phyloP scores from a whole-genome alignment of 192 early-diverging fungal genomes.

The Backusella mclennaniae region DNA sequence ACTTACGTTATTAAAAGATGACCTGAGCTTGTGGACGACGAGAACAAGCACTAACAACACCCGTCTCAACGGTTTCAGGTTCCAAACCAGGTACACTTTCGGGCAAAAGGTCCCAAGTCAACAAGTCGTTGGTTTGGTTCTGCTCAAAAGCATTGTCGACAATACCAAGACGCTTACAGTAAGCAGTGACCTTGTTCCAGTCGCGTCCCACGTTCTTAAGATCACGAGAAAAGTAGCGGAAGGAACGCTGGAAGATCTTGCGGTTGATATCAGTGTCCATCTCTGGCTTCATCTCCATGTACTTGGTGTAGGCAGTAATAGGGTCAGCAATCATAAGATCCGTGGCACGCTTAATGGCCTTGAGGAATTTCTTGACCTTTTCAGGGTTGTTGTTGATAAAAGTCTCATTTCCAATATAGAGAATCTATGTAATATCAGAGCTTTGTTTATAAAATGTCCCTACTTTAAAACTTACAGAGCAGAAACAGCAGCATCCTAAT shows the following conservation, averaged over 20 bases:
- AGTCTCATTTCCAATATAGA: slow-evolving; percentile 62
- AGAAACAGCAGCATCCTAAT: slow-evolving; percentile 64
- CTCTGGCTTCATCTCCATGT: slow-evolving; percentile 60
- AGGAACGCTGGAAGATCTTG: slow-evolving; percentile 60
- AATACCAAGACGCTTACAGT: slow-evolving; percentile 57
- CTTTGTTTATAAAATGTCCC: background rate
- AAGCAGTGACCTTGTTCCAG: slow-evolving; percentile 66
- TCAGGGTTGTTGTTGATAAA: slow-evolving; percentile 56
- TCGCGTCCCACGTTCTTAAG: slow-evolving; percentile 60
- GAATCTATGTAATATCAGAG: slow-evolving; percentile 32
- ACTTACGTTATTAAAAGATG: background rate
- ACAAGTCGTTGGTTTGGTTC: slow-evolving; percentile 62
- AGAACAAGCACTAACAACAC: slow-evolving; percentile 23
- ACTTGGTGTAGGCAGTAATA: slow-evolving; percentile 46
- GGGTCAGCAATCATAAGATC: slow-evolving; percentile 56
- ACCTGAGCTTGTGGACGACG: background rate
- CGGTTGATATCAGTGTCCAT: slow-evolving; percentile 49
- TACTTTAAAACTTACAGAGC: slow-evolving; percentile 38
- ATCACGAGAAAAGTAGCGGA: slow-evolving; percentile 60
- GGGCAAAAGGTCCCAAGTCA: slow-evolving; percentile 39
- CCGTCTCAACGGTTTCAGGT: slow-evolving; percentile 35
- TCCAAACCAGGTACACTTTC: slow-evolving; percentile 31
- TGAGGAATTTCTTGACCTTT: slow-evolving; percentile 56
- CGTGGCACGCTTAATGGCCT: slow-evolving; percentile 47
- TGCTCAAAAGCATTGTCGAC: slow-evolving; percentile 53